Conservation (phyloP, 495 filamentous ascomycete genomes). For the Niebla homalea region DNA sequence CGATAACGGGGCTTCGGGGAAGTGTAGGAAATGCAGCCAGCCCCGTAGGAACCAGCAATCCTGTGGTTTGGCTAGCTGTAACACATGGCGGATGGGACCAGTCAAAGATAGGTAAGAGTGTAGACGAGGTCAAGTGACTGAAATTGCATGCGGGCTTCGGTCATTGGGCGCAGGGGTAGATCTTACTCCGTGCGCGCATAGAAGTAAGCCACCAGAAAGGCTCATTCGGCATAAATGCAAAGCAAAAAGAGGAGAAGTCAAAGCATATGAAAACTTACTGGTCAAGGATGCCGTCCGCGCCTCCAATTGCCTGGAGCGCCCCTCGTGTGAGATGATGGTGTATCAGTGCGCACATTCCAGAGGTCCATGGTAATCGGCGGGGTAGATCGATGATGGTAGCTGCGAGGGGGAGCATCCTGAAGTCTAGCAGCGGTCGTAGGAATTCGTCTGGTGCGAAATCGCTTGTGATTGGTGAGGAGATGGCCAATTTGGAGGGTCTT, state of each 20-base stretch:
- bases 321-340: conserved; percentile 59
- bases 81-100: too few species aligned
- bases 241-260: too few species aligned
- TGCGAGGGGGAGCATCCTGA: conserved; percentile 57
- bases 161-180: conserved; percentile 16
- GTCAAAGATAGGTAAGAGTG: too few species aligned
- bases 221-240: conserved; percentile 14
- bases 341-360: conserved; percentile 52
- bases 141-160: conserved; percentile 45
- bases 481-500: conserved; percentile 14
- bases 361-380: conserved; percentile 75
- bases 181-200: not conserved
- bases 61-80: too few species aligned
- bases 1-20: conserved; percentile 31
- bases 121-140: conserved; percentile 51
- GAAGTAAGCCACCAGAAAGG: conserved; percentile 14
- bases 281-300: conserved; percentile 66
- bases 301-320: conserved; percentile 53
- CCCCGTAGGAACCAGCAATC: too few species aligned
- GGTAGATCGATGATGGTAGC: conserved; percentile 57
- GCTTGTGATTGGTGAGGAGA: conserved; percentile 2
- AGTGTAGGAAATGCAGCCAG: conserved; percentile 3
- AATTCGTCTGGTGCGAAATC: conserved; percentile 20
- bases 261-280: conserved; percentile 52
- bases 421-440: conserved; percentile 54